Conservation (phyloP, 345 rosid genomes). For the Firmiana major region DNA sequence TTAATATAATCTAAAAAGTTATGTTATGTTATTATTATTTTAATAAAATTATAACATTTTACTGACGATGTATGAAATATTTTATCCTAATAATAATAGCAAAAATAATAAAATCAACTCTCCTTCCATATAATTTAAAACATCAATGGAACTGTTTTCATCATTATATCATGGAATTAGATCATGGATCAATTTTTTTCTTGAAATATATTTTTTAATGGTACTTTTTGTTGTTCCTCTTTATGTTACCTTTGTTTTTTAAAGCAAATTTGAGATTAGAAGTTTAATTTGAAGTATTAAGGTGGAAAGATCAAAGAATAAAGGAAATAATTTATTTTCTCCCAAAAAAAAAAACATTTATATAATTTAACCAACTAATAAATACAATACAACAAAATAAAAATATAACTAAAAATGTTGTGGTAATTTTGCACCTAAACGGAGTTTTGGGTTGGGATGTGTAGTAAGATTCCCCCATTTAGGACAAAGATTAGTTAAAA, state of each 20-base stretch:
- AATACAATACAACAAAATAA: not conserved
- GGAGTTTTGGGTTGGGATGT: not conserved
- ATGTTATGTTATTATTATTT: too few species aligned
- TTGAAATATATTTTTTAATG: not conserved
- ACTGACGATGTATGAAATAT: too few species aligned
- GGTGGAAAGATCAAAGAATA: not conserved
- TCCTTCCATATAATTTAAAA: not conserved
- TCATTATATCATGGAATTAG: not conserved
- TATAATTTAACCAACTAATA: not conserved
- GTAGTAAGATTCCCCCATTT: not conserved
- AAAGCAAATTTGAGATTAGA: not conserved
- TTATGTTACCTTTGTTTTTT: not conserved
- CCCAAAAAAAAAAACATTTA: not conserved
- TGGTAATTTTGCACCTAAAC: not conserved
- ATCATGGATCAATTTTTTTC: too few species aligned
- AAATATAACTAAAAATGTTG: not conserved
- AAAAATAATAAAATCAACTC: too few species aligned
- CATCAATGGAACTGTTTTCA: not conserved
- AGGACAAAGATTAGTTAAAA: conserved; percentile 3
- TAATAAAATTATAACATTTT: too few species aligned
- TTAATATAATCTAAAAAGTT: too few species aligned
- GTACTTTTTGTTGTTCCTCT: not conserved
- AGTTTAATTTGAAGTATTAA: not conserved
- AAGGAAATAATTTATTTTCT: not conserved
- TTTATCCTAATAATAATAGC: too few species aligned